phyloP scores from a whole-genome alignment of 2,329 filamentous ascomycete species.

The Verruconis gallopava region DNA sequence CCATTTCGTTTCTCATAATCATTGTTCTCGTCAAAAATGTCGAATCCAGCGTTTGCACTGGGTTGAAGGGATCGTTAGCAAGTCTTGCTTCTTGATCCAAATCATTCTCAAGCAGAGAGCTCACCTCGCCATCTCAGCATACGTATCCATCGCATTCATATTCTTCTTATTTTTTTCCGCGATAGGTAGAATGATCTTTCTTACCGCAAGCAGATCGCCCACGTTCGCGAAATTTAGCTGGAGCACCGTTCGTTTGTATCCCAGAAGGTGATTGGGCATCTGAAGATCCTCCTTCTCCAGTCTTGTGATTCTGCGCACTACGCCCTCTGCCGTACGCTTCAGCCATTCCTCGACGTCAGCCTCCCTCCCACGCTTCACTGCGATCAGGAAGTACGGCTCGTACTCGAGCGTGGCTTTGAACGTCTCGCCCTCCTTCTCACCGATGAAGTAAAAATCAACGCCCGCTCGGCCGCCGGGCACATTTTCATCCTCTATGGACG shows the following conservation, averaged over 20 bases:
- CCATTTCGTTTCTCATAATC: slow-evolving; percentile 68
- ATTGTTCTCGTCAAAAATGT: slow-evolving; percentile 89
- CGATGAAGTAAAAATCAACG: slow-evolving; percentile 94
- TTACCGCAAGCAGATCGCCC: slow-evolving; percentile 68
- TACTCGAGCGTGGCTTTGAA: slow-evolving; percentile 97
- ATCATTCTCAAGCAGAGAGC: slow-evolving; percentile 19
- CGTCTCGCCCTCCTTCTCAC: slow-evolving; percentile 60
- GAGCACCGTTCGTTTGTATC: slow-evolving; percentile 78
- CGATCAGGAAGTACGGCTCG: slow-evolving; percentile 90
- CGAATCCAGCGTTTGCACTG: slow-evolving; percentile 69
- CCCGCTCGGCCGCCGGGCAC: slow-evolving; percentile 74
- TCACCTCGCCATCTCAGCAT: slow-evolving; percentile 86
- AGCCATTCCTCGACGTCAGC: slow-evolving; percentile 94
- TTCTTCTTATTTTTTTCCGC: slow-evolving; percentile 96
- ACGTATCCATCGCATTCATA: slow-evolving; percentile 94
- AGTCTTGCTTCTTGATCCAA: not conserved
- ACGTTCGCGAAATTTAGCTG: slow-evolving; percentile 83
- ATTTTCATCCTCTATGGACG: slow-evolving; percentile 71
- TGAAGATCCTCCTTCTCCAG: slow-evolving; percentile 86
- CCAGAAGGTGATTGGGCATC: slow-evolving; percentile 91
- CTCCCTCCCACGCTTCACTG: slow-evolving; percentile 77
- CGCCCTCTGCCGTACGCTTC: slow-evolving; percentile 62
- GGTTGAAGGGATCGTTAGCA: slow-evolving; percentile 15
- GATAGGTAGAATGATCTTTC: slow-evolving; percentile 73
- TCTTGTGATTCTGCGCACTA: slow-evolving; percentile 63